Conservation (phyloP, 345 rosid genomes). For the Nasturtium officinale region DNA sequence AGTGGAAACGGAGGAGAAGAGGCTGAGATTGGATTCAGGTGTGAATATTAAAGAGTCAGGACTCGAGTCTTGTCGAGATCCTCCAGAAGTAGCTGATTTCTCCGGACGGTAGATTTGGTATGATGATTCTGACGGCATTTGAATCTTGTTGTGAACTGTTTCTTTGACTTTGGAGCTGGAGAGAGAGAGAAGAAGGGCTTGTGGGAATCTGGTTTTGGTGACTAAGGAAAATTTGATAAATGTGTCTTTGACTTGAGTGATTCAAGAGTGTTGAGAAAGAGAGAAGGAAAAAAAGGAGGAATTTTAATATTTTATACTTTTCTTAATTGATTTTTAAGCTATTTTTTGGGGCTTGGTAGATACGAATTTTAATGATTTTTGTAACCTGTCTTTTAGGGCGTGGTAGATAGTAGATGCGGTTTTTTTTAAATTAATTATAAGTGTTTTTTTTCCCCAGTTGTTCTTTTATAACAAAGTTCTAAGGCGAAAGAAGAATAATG, state of each 20-base stretch:
- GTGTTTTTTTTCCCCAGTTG: background rate
- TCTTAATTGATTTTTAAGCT: background rate
- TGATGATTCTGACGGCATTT: conserved; percentile 55
- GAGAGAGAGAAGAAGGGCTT: background rate
- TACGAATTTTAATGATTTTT: background rate
- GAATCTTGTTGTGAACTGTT: background rate
- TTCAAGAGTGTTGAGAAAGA: background rate
- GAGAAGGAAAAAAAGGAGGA: background rate
- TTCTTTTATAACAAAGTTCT: background rate
- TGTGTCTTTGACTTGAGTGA: background rate
- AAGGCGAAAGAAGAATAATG: no score
- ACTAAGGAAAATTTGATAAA: background rate
- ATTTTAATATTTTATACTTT: background rate
- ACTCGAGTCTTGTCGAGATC: conserved; percentile 65
- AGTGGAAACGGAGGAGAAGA: conserved; percentile 83
- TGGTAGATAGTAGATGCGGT: no score
- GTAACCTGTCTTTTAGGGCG: no score
- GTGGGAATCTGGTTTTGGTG: background rate
- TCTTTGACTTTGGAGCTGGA: background rate
- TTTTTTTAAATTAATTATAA: background rate
- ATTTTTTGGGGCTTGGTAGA: conserved; percentile 14
- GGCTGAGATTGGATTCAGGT: conserved; percentile 76
- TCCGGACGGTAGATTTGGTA: conserved; percentile 42
- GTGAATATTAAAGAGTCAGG: conserved; percentile 89
- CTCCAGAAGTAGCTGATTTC: conserved; percentile 45